These are phyloP conservation scores for Fusarium sublunatum DNA, from an alignment of 2,329 filamentous ascomycete species.

Conservation along the genomic window DNA sequence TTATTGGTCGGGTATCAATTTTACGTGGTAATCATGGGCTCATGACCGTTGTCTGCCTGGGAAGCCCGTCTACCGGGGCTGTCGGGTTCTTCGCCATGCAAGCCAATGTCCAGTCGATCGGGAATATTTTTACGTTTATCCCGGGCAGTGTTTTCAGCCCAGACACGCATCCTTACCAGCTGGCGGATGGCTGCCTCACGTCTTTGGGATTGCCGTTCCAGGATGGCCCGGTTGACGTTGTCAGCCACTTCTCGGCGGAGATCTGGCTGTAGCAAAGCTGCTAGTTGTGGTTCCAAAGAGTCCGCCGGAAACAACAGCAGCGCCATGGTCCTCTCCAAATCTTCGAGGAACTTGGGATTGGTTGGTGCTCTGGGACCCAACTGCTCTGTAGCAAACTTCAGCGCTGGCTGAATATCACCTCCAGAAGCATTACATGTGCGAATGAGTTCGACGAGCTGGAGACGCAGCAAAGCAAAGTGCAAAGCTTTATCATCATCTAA, in stretches of 20 bases:
- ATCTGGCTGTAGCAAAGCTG: slow-evolving; percentile 80
- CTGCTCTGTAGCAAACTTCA: slow-evolving; percentile 88
- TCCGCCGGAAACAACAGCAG: slow-evolving; percentile 89
- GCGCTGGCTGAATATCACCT: slow-evolving; percentile 80
- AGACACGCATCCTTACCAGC: slow-evolving; percentile 83
- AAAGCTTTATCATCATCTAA: slow-evolving; percentile 84
- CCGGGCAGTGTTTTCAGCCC: slow-evolving; percentile 77
- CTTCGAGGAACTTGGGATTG: slow-evolving; percentile 82
- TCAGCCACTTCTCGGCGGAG: slow-evolving; percentile 87
- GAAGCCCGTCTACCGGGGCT: slow-evolving; percentile 37
- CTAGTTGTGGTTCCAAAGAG: slow-evolving; percentile 78
- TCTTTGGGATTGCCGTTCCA: slow-evolving; percentile 76
- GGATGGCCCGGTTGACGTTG: slow-evolving; percentile 88
- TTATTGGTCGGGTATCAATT: slow-evolving; percentile 12
- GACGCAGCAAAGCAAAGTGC: slow-evolving; percentile 88
- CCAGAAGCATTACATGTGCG: slow-evolving; percentile 74
- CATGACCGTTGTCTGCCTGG: slow-evolving; percentile 56
- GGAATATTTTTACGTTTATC: slow-evolving; percentile 49
- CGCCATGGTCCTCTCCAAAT: slow-evolving; percentile 92
- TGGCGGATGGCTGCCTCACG: slow-evolving; percentile 85
- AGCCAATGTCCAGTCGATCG: slow-evolving; percentile 52
- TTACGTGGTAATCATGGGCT: slow-evolving; percentile 65
- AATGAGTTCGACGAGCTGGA: slow-evolving; percentile 95
- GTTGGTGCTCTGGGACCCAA: slow-evolving; percentile 88
- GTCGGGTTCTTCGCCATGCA: slow-evolving; percentile 53